Evolutionary conservation across 108 stramenopile genomes (phyloP).

Genomic region (Conticribra guillardii): DNA sequence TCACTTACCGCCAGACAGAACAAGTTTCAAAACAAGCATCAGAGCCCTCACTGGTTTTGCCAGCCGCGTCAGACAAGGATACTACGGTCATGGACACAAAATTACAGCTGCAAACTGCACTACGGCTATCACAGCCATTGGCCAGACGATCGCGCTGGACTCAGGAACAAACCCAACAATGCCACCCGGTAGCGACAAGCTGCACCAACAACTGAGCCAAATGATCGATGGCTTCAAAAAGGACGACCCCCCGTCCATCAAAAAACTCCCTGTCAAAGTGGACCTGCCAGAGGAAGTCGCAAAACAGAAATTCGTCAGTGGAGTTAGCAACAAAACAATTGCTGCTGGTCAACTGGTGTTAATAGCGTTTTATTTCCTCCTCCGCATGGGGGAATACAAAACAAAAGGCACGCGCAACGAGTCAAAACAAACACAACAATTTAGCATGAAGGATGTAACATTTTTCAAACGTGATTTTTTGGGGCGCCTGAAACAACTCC

Average conservation of each 20-base stretch:
- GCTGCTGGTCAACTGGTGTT: not conserved
- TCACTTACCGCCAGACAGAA: not conserved
- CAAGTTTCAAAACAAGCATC: not conserved
- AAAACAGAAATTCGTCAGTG: no score
- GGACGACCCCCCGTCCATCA: not conserved
- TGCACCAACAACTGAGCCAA: not conserved
- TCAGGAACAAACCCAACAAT: not conserved
- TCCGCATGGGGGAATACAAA: conserved; percentile 13
- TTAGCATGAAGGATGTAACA: not conserved
- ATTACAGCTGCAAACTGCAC: not conserved
- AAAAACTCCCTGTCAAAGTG: conserved; percentile 6
- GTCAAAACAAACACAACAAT: not conserved
- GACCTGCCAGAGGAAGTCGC: not conserved
- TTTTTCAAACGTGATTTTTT: not conserved
- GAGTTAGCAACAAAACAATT: not conserved
- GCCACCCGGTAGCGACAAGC: not conserved
- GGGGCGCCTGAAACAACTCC: conserved; percentile 4
- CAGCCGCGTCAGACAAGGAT: not conserved
- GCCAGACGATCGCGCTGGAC: conserved; percentile 6
- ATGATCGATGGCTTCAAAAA: not conserved
- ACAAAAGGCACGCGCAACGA: not conserved
- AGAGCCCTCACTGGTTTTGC: not conserved
- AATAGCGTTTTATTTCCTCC: conserved; percentile 5
- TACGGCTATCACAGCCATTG: conserved; percentile 8
- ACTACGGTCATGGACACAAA: conserved; percentile 1